These are phyloP conservation scores for Starmerella bombicola DNA, from an alignment of 805 yeast species.

Conservation along the genomic window DNA sequence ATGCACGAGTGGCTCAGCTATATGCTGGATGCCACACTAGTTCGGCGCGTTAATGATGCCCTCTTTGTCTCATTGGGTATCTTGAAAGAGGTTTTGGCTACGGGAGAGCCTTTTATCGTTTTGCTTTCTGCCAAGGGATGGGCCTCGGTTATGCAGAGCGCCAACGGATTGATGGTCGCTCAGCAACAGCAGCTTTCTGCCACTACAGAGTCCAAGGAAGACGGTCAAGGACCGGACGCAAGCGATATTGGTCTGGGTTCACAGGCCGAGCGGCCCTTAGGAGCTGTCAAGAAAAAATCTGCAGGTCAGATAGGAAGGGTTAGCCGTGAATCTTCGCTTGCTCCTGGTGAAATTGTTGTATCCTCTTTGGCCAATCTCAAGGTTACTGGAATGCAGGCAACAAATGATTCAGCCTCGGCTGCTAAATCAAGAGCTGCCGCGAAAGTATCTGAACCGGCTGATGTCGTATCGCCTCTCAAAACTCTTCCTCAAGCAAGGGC, in stretches of 20 bases:
- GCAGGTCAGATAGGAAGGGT: not conserved
- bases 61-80: conserved; percentile 41
- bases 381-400: not conserved
- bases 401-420: not conserved
- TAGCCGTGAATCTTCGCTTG: not conserved
- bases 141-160: conserved; percentile 10
- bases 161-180: not conserved
- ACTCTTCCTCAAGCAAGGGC: no score
- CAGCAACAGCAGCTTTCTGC: not conserved
- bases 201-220: not conserved
- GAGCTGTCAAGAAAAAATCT: not conserved
- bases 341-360: not conserved
- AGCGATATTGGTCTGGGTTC: not conserved
- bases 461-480: no score
- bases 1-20: conserved; percentile 64
- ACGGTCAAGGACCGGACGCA: not conserved
- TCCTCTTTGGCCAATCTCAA: not conserved
- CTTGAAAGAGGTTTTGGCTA: conserved; percentile 39
- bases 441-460: no score
- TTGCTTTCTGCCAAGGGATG: conserved; percentile 13
- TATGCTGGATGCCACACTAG: conserved; percentile 38
- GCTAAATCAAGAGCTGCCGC: no score
- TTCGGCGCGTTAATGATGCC: conserved; percentile 48
- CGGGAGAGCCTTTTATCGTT: conserved; percentile 47
- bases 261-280: not conserved